Evolutionary conservation across 2,329 filamentous ascomycete species (phyloP), one percentile per base, ranked within the genome.

Genomic region (Pseudogymnoascus sp.): DNA sequence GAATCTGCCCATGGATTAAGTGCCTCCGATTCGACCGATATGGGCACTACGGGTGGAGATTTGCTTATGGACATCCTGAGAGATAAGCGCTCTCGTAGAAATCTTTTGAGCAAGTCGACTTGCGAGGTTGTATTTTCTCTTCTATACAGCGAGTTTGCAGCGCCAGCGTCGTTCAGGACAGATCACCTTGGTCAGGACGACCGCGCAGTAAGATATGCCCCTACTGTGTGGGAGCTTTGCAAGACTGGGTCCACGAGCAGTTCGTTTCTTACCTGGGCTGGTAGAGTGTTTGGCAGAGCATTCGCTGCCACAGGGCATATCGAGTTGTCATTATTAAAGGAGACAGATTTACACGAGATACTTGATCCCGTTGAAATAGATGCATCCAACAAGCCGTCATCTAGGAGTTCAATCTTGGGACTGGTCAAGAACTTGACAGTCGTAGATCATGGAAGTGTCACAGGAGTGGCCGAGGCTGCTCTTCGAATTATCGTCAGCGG

Each of bases 191-290:
- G 84, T 28, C 81, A 80, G 0, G 91, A 96, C 71, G 72, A 81
- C 14, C 80, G 85, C 46, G 87, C 91, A 10, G 74, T 84, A 11
- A 74, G 77, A 1, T 85, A 88, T 70, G 84, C 86, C 1, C 78
- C 86, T 11, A 83, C 86, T 16, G 81, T 97, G 0, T 95, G 89
- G 87, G 87, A 88, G 71, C 92, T 89, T 44, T 89, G 91, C 68
- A 81, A 84, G 64, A 80, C 83, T n/a, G 78, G 82, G 38, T 77
- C 82, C 1, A 79, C 88, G 14, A 89, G 86, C 63, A 78, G 83
- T 25, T 82, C 85, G 14, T 97, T 95, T 72, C 78, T 91, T 0
- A 78, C 90, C 0, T 99, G 96, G 96, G 89, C 90, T 50, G 93
- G 90, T 2, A 84, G 88, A 66, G 89, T 93, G 1, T 80, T 97